Conservation (phyloP, 2,329 filamentous ascomycete species). For the Neofusicoccum laricinum region DNA sequence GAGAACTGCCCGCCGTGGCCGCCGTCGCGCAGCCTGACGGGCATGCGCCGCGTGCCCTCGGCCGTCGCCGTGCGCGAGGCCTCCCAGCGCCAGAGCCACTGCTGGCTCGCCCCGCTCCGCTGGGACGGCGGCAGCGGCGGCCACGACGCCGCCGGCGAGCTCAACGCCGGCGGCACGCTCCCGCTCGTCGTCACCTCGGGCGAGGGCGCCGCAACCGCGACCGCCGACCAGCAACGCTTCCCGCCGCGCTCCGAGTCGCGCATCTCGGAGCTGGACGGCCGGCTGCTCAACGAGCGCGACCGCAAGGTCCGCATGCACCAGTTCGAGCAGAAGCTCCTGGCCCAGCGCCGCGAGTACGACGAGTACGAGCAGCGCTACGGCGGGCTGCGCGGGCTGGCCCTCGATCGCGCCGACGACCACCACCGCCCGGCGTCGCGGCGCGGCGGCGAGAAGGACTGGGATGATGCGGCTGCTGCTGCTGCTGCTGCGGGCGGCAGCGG, state of each 20-base stretch:
- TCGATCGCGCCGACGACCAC: not conserved
- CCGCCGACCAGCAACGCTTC: not conserved
- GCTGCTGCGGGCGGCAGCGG: not conserved
- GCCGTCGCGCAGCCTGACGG: slow-evolving; percentile 7
- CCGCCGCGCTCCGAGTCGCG: not conserved
- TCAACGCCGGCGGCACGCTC: not conserved
- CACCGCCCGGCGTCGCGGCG: not conserved
- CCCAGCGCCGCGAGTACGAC: not conserved
- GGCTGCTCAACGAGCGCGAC: slow-evolving; percentile 7
- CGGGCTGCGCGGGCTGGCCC: not conserved
- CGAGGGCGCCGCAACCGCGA: not conserved
- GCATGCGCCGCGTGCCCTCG: slow-evolving; percentile 18
- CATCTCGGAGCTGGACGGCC: slow-evolving; percentile 1
- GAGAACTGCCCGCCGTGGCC: slow-evolving; percentile 39
- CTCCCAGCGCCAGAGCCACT: slow-evolving; percentile 32
- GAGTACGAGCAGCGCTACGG: not conserved
- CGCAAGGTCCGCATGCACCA: slow-evolving; percentile 6
- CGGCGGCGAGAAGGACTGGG: not conserved
- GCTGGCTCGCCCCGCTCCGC: slow-evolving; percentile 34
- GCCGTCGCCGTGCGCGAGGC: slow-evolving; percentile 26
- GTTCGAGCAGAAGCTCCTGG: slow-evolving; percentile 4
- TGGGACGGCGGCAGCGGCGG: not conserved
- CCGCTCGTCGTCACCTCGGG: not conserved
- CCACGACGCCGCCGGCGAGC: not conserved
- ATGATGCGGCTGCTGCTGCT: too few species aligned